Base-by-base conservation (phyloP, 2,329 filamentous ascomycete species). In the Cytospora leucostoma region DNA sequence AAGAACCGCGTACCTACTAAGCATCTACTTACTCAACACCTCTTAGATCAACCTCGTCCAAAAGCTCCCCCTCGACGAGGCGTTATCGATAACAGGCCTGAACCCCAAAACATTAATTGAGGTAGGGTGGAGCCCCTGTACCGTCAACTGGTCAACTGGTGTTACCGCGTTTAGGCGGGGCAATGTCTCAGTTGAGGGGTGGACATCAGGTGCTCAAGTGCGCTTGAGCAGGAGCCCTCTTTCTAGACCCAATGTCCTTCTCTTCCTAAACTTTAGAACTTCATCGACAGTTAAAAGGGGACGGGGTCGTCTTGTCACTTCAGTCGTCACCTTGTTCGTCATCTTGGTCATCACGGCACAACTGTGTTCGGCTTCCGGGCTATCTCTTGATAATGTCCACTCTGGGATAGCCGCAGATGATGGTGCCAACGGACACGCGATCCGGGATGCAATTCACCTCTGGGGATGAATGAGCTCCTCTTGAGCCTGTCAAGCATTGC, bases 11-110 rank as follows among this genome's bases (percentile, higher is more conserved):
- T 47, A n/a, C n/a, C n/a, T n/a, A n/a, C n/a, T n/a, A n/a, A n/a
- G n/a, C n/a, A n/a, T n/a, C n/a, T n/a, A n/a, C n/a, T n/a, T n/a
- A n/a, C n/a, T n/a, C n/a, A n/a, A 21, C 19, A 19, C 27, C 27
- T 27, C 27, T 27, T 27, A 2, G 4, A 2, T 27, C 27, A 27
- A 27, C 27, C 33, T 38, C 49, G 35, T 34, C 32, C 8, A n/a
- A 17, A 55, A 37, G 47, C 40, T 19, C 34, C 51, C 59, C 51
- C 59, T 33, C 51, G 51, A 49, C 53, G 37, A 55, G 51, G 37
- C 59, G 51, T 34, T 61, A 61, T 61, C 59, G 59, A 61, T 61
- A 61, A 50, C 51, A 37, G 57, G 2, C 27, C 27, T 27, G 27
- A 4, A 27, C 27, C 27, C 27, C 27, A 27, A 27, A 27, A 2